Evolutionary conservation across 1,284 basidiomycete species (phyloP), one percentile per base, ranked within the genome.

Genomic region (Tilletia indica): DNA sequence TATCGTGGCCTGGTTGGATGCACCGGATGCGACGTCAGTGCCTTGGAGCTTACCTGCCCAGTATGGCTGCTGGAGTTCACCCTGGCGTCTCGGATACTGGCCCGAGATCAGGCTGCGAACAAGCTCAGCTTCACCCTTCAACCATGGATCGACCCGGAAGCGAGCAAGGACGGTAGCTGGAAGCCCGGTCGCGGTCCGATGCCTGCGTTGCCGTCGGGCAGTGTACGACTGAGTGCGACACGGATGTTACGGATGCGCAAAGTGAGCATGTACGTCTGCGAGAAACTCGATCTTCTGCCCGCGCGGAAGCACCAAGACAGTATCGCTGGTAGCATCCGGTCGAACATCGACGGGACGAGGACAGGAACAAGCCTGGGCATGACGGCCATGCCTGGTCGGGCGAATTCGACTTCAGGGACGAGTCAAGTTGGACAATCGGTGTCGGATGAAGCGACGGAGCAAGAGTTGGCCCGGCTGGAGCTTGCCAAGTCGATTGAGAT

Each of bases 31-130:
- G 94, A 97, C 76, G 80, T 89, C 49, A 86, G 88, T 36, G 84
- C 86, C 11, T 86, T 98, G 48, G 94, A 97, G 85, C 89, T 91
- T 81, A 86, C 86, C 42, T 89, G 93, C 86, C 95, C 94, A 1
- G 83, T 90, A 73, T 99, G 96, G 96, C 86, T 97, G 66, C 86
- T 95, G 64, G 93, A 97, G 83, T 96, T 91, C 79, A 85, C 97
- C 58, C 87, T 97, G 49, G 83, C 83, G 9, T 85, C 85, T 45
- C 76, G 84, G 12, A 73, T 75, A 12, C 34, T 58, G 21, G 72
- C 72, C n/a, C 54, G 74, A 1, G 76, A 76, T 2, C n/a, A 61
- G 36, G 38, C 36, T 56, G 72, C 73, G 3, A 71, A 72, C 9
- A 78, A 78, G 68, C 71, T 80, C 45, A 93, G 93, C 76, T 97